phyloP scores from a whole-genome alignment of 768 basidiomycete species.

The Leucocoprinus leucothites region DNA sequence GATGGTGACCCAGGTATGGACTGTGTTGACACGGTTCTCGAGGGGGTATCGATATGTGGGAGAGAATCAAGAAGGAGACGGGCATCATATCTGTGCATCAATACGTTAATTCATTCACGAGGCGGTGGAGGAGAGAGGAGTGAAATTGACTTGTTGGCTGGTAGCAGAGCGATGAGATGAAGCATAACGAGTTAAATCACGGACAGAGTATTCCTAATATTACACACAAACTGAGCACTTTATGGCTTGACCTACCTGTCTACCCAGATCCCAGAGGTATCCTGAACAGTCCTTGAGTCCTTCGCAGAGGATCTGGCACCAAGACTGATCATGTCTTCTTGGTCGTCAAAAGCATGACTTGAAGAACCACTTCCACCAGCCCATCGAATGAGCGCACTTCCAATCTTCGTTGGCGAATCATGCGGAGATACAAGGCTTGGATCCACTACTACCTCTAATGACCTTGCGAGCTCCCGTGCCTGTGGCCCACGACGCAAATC shows the following conservation, averaged over 20 bases:
- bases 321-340: conserved; percentile 20
- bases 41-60: conserved; percentile 14
- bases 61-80: conserved; percentile 67
- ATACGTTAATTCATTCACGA: conserved; percentile 19
- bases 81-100: conserved; percentile 65
- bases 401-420: conserved; percentile 20
- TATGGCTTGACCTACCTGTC: conserved; percentile 68
- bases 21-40: neutral
- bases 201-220: neutral
- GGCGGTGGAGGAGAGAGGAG: conserved; percentile 17
- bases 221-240: conserved; percentile 2
- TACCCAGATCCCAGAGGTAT: conserved; percentile 53
- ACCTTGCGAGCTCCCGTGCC: conserved; percentile 33
- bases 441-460: conserved; percentile 31
- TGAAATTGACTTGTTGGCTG: conserved; percentile 23
- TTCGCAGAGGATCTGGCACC: neutral
- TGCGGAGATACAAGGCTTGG: conserved; percentile 12
- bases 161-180: conserved; percentile 2
- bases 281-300: neutral
- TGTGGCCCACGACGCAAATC: conserved; percentile 57
- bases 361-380: conserved; percentile 13
- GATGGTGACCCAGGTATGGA: conserved; percentile 40
- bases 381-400: conserved; percentile 33
- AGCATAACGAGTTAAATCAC: neutral
- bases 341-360: conserved; percentile 18